phyloP scores from a whole-genome alignment of 306 rosid species.

The Arachis hypogaea region DNA sequence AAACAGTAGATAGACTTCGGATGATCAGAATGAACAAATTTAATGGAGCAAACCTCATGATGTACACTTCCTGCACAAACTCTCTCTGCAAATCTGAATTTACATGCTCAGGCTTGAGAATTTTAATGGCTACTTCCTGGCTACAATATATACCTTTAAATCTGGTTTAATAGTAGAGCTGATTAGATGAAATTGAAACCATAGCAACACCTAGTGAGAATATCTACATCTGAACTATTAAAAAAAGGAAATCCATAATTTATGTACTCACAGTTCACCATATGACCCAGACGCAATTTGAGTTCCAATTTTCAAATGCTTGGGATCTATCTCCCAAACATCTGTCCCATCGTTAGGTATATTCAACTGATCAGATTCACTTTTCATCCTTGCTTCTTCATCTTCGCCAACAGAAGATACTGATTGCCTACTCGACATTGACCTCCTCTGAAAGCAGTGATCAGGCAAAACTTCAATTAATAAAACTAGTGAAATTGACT shows the following conservation, averaged over 20 bases:
- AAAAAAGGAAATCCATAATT: constrained; percentile 24
- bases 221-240: background rate
- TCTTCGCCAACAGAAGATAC: constrained; percentile 53
- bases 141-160: constrained; percentile 89
- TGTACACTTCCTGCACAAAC: constrained; percentile 92
- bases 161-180: constrained; percentile 49
- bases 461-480: constrained; percentile 26
- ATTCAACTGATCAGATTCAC: constrained; percentile 60
- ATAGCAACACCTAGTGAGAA: constrained; percentile 23
- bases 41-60: constrained; percentile 73
- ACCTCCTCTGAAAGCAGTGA: constrained; percentile 59
- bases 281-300: constrained; percentile 92
- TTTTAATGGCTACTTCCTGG: constrained; percentile 96
- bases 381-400: constrained; percentile 57
- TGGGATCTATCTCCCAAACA: constrained; percentile 96
- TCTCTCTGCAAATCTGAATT: constrained; percentile 85
- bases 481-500: constrained; percentile 32
- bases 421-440: constrained; percentile 54
- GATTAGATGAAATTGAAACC: constrained; percentile 30
- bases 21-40: constrained; percentile 21
- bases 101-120: constrained; percentile 87
- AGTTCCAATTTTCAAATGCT: constrained; percentile 71
- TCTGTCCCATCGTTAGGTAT: constrained; percentile 92
- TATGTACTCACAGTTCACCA: constrained; percentile 85
- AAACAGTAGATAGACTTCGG: constrained; percentile 28